Evolutionary conservation across 2,329 filamentous ascomycete species (phyloP).

Genomic region (Ilyonectria destructans): DNA sequence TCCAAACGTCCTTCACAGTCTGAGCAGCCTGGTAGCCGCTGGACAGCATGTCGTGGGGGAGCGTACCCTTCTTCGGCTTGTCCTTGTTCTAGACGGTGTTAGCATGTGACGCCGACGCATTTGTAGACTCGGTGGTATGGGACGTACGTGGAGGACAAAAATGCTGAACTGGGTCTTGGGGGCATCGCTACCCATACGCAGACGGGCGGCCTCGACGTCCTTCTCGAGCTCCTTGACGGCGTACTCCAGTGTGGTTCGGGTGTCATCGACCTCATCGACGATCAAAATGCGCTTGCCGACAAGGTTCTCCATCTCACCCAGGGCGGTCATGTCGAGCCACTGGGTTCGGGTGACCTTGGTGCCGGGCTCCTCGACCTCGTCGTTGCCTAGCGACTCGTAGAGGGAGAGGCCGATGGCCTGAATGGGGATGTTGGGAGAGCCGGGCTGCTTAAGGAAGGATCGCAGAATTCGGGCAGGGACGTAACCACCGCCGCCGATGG

Average conservation of each 20-base stretch:
- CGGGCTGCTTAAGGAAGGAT: constrained; percentile 94
- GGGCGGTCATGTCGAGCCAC: constrained; percentile 92
- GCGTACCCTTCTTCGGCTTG: constrained; percentile 91
- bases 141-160: constrained; percentile 91
- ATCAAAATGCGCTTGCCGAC: constrained; percentile 51
- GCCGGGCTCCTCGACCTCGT: constrained; percentile 78
- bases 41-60: constrained; percentile 85
- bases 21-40: constrained; percentile 87
- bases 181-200: constrained; percentile 76
- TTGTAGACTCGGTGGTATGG: background rate
- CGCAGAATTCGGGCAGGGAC: constrained; percentile 97
- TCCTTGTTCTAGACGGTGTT: constrained; percentile 84
- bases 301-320: constrained; percentile 77
- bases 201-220: constrained; percentile 88
- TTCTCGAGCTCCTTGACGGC: constrained; percentile 94
- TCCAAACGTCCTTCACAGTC: constrained; percentile 96
- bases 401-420: constrained; percentile 98
- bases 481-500: constrained; percentile 97
- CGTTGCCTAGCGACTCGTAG: constrained; percentile 85
- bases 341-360: constrained; percentile 98
- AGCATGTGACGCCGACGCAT: background rate
- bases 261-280: constrained; percentile 86
- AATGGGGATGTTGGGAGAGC: constrained; percentile 95
- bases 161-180: constrained; percentile 90
- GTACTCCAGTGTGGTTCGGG: constrained; percentile 93